These are phyloP conservation scores for Medicago arabica DNA, from an alignment of 306 rosid species.

Conservation along the genomic window DNA sequence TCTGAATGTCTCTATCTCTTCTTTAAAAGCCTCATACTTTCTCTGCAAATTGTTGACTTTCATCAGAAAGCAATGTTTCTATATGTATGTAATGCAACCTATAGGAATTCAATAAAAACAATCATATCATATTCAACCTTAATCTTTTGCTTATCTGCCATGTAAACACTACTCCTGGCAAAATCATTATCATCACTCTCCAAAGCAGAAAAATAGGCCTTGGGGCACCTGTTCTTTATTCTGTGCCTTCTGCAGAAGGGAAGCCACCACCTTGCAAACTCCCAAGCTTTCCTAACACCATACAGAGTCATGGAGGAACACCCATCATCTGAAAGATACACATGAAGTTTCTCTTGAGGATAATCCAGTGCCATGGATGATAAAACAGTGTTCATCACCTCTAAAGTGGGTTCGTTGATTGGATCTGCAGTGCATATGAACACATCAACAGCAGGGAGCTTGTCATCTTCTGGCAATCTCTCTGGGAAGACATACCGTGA, in stretches of 20 bases:
- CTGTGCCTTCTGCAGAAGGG: slow-evolving; percentile 62
- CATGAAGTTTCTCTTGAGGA: slow-evolving; percentile 66
- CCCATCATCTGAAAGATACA: slow-evolving; percentile 77
- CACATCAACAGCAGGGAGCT: slow-evolving; percentile 66
- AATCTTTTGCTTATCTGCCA: slow-evolving; percentile 45
- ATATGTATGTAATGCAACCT: not conserved
- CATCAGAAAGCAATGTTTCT: slow-evolving; percentile 5
- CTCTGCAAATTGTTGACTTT: slow-evolving; percentile 48
- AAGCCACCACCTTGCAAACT: slow-evolving; percentile 72
- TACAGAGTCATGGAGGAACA: slow-evolving; percentile 56
- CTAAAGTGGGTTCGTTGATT: slow-evolving; percentile 66
- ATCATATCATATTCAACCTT: slow-evolving; percentile 41
- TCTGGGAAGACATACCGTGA: slow-evolving; percentile 55
- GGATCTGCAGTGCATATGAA: slow-evolving; percentile 77
- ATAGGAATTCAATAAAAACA: slow-evolving; percentile 12
- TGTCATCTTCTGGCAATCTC: slow-evolving; percentile 59
- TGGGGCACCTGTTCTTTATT: slow-evolving; percentile 59
- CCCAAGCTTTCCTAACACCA: slow-evolving; percentile 54
- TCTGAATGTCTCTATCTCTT: slow-evolving; percentile 41
- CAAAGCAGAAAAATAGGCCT: slow-evolving; percentile 58
- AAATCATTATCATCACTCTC: slow-evolving; percentile 41
- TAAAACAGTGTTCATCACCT: slow-evolving; percentile 74
- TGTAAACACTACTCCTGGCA: slow-evolving; percentile 38
- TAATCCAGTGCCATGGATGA: slow-evolving; percentile 78
- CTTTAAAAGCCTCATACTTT: slow-evolving; percentile 51